Base-by-base conservation (phyloP, 2,329 filamentous ascomycete genomes). In the Rhynchosporium agropyri region DNA sequence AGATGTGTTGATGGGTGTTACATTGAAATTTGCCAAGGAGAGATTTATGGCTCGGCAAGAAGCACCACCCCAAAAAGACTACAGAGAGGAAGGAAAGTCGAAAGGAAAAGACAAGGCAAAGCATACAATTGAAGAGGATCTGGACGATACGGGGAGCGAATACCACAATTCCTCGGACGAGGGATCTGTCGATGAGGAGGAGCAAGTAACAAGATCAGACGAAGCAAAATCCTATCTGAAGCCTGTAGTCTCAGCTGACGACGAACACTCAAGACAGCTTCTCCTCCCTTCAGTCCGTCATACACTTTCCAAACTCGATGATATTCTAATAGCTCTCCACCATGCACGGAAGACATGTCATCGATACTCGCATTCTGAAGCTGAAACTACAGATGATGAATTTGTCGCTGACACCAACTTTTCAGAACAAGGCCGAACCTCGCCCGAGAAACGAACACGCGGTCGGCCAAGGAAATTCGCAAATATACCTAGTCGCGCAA, bases 261-360 rank as follows among this genome's bases (percentile, higher is more conserved):
- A 96, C 68, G 86, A 89, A 1, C 74, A 80, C 54, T 90, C 91
- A 0, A 79, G 82, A 63, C 74, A 76, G 1, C 78, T 96, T 4
- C 78, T 97, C 15, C 81, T 82, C 0, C 91, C 92, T 0, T 82
- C 85, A 0, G 82, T 90, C 10, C 81, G 87, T n/a, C 88, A 91
- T 67, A 83, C 93, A 15, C 79, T 97, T 8, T 77, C 80, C 1
- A 84, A 86, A 42, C 73, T 97, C 1, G 91, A 97, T 69, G 75
- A 79, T 4, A 81, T 94, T 0, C 81, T 97, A 5, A 79, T 81
- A 36, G 84, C 87, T 3, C 79, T 98, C 13, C 91, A 93, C 72
- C 84, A 87, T 63, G 81, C 84, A 0, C 83, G 88, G 43, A 77
- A 84, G 49, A 82, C 85, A 2, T 83, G 82, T 58, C 67, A 68